Base-by-base conservation (phyloP, 345 rosid species). In the Garcia nutans region DNA sequence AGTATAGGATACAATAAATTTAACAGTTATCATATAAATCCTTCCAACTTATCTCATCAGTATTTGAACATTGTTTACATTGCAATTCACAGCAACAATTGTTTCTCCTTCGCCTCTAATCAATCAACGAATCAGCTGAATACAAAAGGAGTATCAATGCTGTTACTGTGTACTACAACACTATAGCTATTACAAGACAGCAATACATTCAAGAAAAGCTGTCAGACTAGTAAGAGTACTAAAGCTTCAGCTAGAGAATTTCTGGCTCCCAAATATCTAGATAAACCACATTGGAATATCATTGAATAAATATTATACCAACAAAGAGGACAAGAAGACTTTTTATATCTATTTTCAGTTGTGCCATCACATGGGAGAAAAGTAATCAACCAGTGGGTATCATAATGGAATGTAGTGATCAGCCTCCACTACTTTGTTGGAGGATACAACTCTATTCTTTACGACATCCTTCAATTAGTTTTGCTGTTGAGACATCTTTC, bases 211-310 rank as follows among this genome's bases (percentile, higher is more conserved):
- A 33, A 37, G 56, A 23, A 61, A 22, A 20, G 16, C 22, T 63
- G 57, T 31, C 57, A 12, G 41, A 72, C 71, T n/a, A 1, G 3
- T 1, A 42, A 12, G 8, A 49, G 72, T 52, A 22, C 31, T 41
- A 59, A 10, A 22, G 64, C 78, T 64, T 12, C 20, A 72, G 74
- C 65, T 61, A 62, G 16, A 42, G 5, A 31, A 78, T 55, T 63
- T 68, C 61, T 47, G 71, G 60, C 77, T 59, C 84, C 87, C 76
- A 78, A 55, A 50, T 31, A 37, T 74, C 62, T 64, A 77, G 57
- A 75, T 78, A 80, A 83, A 80, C 80, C 56, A 63, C 19, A 60
- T 26, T 56, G 84, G 85, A 84, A 80, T 82, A 67, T 60, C 54
- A 73, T n/a, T 63, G 44, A 72, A 72, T 72, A 52, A 73, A 33